These are phyloP conservation scores for Trametopsis cervina DNA, from an alignment of 768 basidiomycete genomes.

Conservation along the genomic window DNA sequence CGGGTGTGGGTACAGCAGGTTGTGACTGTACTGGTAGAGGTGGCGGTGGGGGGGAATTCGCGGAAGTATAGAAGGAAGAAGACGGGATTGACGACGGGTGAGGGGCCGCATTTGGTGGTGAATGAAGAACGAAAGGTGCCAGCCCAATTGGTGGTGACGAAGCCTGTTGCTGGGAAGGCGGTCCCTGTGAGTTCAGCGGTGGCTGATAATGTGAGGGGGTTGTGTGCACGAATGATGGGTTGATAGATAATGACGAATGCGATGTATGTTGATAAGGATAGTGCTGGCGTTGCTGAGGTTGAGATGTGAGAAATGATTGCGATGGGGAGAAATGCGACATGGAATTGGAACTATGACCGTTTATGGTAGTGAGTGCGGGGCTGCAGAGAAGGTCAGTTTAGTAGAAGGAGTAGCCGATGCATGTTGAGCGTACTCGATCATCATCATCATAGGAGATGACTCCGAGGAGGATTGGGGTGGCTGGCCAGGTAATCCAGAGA, in stretches of 20 bases:
- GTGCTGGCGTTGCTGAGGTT: conserved; percentile 29
- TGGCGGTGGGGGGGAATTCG: conserved; percentile 29
- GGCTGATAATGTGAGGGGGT: conserved; percentile 23
- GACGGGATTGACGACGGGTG: conserved; percentile 32
- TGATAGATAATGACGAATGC: conserved; percentile 35
- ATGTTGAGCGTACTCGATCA: conserved; percentile 58
- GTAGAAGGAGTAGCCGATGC: not conserved
- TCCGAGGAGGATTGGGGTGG: conserved; percentile 26
- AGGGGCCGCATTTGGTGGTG: conserved; percentile 32
- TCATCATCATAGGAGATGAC: conserved; percentile 35
- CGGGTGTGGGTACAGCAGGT: conserved; percentile 32
- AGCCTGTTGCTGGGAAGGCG: conserved; percentile 13
- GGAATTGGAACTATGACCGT: conserved; percentile 37
- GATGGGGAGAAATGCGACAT: conserved; percentile 34
- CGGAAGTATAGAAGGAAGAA: conserved; percentile 21
- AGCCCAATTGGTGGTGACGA: conserved; percentile 43
- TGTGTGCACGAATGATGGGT: conserved; percentile 25
- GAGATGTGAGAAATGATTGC: conserved; percentile 25
- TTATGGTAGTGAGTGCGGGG: conserved; percentile 51
- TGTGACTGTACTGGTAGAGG: conserved; percentile 21
- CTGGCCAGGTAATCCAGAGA: conserved; percentile 29
- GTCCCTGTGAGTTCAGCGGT: conserved; percentile 26
- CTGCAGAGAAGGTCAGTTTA: conserved; percentile 25
- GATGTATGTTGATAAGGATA: conserved; percentile 33
- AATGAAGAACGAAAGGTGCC: conserved; percentile 63